A percentile compares a stretch with the other conserved stretches of the same genome.
phyloP scores from a whole-genome alignment of 2,329 filamentous ascomycete genomes.

The Ophiostoma australiae region DNA sequence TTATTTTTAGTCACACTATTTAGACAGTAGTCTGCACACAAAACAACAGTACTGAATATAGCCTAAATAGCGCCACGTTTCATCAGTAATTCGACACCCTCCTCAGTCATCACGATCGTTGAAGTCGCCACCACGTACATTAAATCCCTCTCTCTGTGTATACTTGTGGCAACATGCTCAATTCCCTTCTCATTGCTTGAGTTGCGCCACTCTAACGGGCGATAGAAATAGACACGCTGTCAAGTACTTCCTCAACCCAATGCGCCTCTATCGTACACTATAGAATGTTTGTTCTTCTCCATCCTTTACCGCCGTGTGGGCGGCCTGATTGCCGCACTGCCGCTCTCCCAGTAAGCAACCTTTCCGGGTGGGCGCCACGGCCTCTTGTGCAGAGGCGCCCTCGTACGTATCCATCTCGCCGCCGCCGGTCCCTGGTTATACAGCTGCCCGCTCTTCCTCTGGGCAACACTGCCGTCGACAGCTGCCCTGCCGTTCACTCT shows the following conservation, averaged over 20 bases:
- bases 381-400: constrained; percentile 5
- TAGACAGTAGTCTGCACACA: too few species aligned
- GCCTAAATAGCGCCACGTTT: too few species aligned
- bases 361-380: constrained; percentile 19
- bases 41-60: too few species aligned
- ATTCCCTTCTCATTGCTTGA: neutral
- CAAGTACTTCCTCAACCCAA: neutral
- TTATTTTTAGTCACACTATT: neutral
- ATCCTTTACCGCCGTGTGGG: neutral
- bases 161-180: neutral
- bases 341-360: constrained; percentile 18
- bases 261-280: neutral
- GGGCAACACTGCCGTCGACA: neutral
- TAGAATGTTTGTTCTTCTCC: neutral
- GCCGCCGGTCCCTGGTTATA: neutral
- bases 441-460: neutral
- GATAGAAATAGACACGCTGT: neutral
- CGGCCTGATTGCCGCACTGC: neutral
- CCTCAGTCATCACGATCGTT: too few species aligned
- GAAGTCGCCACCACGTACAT: too few species aligned
- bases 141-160: neutral
- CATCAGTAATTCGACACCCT: too few species aligned
- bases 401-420: neutral
- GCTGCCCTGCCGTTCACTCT: neutral
- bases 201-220: neutral